These are phyloP conservation scores for Teratosphaeria gauchensis DNA, from an alignment of 2,329 filamentous ascomycete species.

Conservation along the genomic window DNA sequence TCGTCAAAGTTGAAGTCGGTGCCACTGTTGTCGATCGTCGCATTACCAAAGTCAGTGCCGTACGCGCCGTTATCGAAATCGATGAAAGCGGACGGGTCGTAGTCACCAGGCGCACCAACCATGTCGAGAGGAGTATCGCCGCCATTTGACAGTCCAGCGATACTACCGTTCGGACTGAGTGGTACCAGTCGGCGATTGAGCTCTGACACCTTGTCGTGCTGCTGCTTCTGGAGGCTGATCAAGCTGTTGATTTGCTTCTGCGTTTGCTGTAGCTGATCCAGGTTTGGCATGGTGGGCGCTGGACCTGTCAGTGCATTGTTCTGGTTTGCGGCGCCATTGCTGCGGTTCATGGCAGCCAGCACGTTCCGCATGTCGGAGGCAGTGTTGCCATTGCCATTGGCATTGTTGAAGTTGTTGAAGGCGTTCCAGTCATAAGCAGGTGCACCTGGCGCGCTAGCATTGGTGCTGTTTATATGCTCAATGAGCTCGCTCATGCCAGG, in stretches of 20 bases:
- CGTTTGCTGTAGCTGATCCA: conserved; percentile 58
- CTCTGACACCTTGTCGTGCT: conserved; percentile 66
- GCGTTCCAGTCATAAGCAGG: conserved; percentile 38
- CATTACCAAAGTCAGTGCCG: background rate
- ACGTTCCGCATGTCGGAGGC: conserved; percentile 31
- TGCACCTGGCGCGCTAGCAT: conserved; percentile 15
- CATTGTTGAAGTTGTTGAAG: conserved; percentile 39
- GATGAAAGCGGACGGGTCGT: conserved; percentile 51
- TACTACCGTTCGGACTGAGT: conserved; percentile 67
- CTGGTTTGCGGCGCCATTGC: conserved; percentile 28
- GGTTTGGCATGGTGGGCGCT: conserved; percentile 45
- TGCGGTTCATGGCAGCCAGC: conserved; percentile 36
- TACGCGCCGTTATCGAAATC: conserved; percentile 41
- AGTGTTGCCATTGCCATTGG: conserved; percentile 36
- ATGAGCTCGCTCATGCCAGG: conserved; percentile 40
- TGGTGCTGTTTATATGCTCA: conserved; percentile 34
- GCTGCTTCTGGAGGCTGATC: conserved; percentile 67
- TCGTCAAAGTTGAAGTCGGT: conserved; percentile 16
- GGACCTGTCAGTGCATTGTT: conserved; percentile 52
- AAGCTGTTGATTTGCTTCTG: conserved; percentile 69
- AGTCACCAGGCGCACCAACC: conserved; percentile 28
- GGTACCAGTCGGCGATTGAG: conserved; percentile 67
- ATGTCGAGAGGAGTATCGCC: conserved; percentile 27
- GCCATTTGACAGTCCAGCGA: conserved; percentile 53
- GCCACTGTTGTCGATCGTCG: background rate